phyloP scores from a whole-genome alignment of 108 stramenopile species.

The Cyclotella sp. region DNA sequence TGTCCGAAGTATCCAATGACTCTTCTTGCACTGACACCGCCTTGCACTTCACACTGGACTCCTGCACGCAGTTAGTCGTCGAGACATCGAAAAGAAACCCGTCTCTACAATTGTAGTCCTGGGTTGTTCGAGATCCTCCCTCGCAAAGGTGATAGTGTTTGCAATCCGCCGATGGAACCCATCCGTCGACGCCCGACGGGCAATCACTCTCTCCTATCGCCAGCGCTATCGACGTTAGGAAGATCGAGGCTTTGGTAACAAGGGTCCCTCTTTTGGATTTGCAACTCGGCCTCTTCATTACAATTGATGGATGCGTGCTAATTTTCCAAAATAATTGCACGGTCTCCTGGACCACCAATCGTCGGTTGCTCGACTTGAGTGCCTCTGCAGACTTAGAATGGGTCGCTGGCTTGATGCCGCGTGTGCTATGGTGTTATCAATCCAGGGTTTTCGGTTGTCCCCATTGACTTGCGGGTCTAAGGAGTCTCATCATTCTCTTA shows the following conservation, averaged over 20 bases:
- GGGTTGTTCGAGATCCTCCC: slow-evolving; percentile 1
- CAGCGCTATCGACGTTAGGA: background rate
- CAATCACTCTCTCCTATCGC: slow-evolving; percentile 7
- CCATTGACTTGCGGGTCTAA: too few relatives aligned
- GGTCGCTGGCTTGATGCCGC: too few relatives aligned
- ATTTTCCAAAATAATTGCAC: too few relatives aligned
- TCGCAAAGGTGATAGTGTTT: slow-evolving; percentile 16
- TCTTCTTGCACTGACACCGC: background rate
- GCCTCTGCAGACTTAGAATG: too few relatives aligned
- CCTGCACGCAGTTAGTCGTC: slow-evolving; percentile 2
- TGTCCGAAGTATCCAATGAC: background rate
- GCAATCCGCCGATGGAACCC: slow-evolving; percentile 15
- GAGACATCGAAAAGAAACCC: slow-evolving; percentile 12
- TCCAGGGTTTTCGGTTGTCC: too few relatives aligned
- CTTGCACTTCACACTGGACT: background rate
- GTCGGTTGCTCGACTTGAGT: too few relatives aligned
- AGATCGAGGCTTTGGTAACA: background rate
- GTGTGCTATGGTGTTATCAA: too few relatives aligned
- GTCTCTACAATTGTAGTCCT: slow-evolving; percentile 14
- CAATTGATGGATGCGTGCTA: too few relatives aligned
- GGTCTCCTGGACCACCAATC: too few relatives aligned
- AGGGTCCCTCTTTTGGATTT: background rate
- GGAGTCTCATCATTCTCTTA: slow-evolving; percentile 5
- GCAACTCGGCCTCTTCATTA: too few relatives aligned
- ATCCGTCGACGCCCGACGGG: slow-evolving; percentile 1